A percentile compares a stretch with the other conserved stretches of the same genome.
Conservation (phyloP, 192 early-diverging fungal genomes). For the Funneliformis mosseae region DNA sequence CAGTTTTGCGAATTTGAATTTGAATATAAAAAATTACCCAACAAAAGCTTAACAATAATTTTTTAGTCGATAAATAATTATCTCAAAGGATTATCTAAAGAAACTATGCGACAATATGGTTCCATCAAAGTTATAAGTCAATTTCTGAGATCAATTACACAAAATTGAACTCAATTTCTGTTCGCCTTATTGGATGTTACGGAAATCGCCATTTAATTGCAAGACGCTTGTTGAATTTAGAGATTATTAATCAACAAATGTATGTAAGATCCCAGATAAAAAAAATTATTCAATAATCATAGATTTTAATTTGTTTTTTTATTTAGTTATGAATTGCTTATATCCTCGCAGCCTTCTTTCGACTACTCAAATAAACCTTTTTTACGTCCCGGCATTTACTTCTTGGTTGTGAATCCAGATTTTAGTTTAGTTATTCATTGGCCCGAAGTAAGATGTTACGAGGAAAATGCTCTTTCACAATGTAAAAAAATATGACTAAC, state of each 20-base stretch:
- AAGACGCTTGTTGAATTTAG: constrained; percentile 7
- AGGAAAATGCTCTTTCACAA: constrained; percentile 16
- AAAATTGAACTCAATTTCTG: neutral
- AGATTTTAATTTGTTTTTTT: neutral
- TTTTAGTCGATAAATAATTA: constrained; percentile 22
- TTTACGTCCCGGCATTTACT: neutral
- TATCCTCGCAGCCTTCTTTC: neutral
- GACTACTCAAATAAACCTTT: neutral
- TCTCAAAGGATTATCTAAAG: neutral
- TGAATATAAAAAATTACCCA: neutral
- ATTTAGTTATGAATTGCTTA: neutral
- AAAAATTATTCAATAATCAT: neutral
- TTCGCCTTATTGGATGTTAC: constrained; percentile 22
- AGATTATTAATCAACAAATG: constrained; percentile 5
- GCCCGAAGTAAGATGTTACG: constrained; percentile 30
- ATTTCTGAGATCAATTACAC: constrained; percentile 15
- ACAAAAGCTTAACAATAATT: neutral
- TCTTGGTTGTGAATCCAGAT: neutral
- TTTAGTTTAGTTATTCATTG: constrained; percentile 30
- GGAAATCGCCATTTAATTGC: constrained; percentile 17
- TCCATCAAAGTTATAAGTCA: constrained; percentile 13
- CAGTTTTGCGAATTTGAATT: neutral
- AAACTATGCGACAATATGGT: constrained; percentile 21
- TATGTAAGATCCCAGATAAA: neutral
- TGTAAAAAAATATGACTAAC: constrained; percentile 35